Evolutionary conservation across 1,284 basidiomycete species (phyloP), one percentile per base, ranked within the genome.

Genomic region (Chalciporus piperatoides): DNA sequence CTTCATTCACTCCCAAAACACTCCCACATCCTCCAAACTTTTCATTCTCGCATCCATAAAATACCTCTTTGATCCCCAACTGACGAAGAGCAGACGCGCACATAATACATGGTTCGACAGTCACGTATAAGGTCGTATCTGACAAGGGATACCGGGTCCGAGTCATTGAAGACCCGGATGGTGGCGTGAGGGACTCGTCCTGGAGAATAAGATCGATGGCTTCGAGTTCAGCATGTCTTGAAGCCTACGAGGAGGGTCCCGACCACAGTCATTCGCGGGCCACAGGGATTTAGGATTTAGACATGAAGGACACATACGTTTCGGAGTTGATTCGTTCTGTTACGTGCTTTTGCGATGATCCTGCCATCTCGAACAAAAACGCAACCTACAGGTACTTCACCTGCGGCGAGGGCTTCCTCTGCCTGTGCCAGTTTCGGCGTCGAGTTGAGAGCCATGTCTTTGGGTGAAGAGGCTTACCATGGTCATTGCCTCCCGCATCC

Each of bases 41-140:
- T 60, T 98, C 96, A 67, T 99, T 99, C 15, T 84, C 90, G 60
- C 92, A 97, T 1, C 97, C 97, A 66, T 92, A 98, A 51, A 86
- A 91, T 2, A 98, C 96, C 51, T 87, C 80, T 50, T 84, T 82
- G 62, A 99, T 94, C 6, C 96, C 95, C 53, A 96, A 73, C 70
- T 99, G 96, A 44, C 96, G 80, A 41, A 99, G 77, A 5, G 96
- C 97, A 24, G 90, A 92, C 4, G 94, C 92, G 59, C 97, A 99
- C 97, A 99, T 99, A 64, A 99, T 92, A 69, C 97, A 99, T 0
- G 97, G 97, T 71, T 99, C 97, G 46, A 99, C 95, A 0, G 97
- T 99, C 47, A 99, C 97, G 67, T 99, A 99, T 15, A 99, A 82
- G 2, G 84, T 92, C 19, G 92, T 95, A 11, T 81, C 75, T 1